Evolutionary conservation across 2,329 filamentous ascomycete genomes (phyloP), one percentile per base, ranked within the genome.

Genomic region (Xylariales sp.): DNA sequence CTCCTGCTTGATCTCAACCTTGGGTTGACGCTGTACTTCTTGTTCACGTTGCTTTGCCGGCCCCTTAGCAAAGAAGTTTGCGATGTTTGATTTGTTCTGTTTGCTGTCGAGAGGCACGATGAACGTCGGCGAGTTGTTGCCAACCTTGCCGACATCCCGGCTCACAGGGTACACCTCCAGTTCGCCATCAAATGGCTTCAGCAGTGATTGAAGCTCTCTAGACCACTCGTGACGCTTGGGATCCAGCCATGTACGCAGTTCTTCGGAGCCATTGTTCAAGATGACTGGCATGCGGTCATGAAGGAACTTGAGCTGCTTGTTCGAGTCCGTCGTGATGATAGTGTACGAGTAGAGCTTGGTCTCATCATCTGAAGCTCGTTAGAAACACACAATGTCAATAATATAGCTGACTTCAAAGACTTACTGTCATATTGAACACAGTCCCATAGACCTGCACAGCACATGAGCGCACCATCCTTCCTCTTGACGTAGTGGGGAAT

Each of bases 201-300:
- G 66, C 1, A 95, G 65, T 1, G 69, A 69, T 57, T 96, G 89
- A 19, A 97, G 67, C 39, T 93, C 85, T 36, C 70, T 72, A 3
- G 77, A 83, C 91, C 93, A 97, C 42, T 81, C 78, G 16, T 72
- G 67, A 14, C 76, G 74, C 2, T 58, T 64, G 0, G 88, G 88
- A 56, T 96, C 85, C 14, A 97, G 70, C 89, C 89, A 96, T 5
- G 60, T 79, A 38, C 67, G 74, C 54, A 95, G 70, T 10, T 70
- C 75, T 2, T 85, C 74, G 1, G 83, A 88, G 4, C 80, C 81
- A 5, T 85, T 80, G 5, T 96, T 82, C 1, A 98, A 61, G 20
- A 97, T 86, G 5, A 95, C 91, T 0, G 93, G 93, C 93, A 98
- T 98, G 13, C 93, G 82, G 54, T 95, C 85, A 57, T 98, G 93